Percentiles rank a stretch among this genome's conserved stretches.
Evolutionary conservation across 768 basidiomycete species (phyloP).

Genomic region (Pulveroboletus frians): DNA sequence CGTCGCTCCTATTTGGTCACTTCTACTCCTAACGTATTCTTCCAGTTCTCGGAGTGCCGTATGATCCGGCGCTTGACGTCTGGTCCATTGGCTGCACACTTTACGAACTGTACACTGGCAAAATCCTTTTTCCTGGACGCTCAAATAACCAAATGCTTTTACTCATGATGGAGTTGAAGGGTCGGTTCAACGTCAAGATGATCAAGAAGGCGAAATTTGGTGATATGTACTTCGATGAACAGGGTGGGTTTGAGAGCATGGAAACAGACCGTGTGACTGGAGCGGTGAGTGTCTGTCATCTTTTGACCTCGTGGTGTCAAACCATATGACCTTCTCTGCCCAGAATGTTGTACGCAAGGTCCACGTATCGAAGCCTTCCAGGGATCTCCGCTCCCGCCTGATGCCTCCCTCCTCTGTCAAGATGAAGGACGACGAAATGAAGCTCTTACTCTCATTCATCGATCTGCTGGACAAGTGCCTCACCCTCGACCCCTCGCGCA

Average conservation of each 20-base stretch:
- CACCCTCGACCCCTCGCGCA: conserved; percentile 75
- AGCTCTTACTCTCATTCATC: conserved; percentile 71
- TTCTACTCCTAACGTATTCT: conserved; percentile 13
- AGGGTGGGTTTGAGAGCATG: conserved; percentile 77
- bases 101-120: conserved; percentile 93
- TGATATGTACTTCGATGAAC: conserved; percentile 89
- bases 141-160: conserved; percentile 98
- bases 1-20: not conserved
- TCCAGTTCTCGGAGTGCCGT: conserved; percentile 89
- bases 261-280: conserved; percentile 84
- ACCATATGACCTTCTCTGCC: conserved; percentile 17
- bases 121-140: conserved; percentile 94
- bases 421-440: conserved; percentile 85
- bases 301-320: not conserved
- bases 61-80: conserved; percentile 88
- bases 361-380: conserved; percentile 73
- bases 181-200: conserved; percentile 88
- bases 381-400: conserved; percentile 77
- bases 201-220: conserved; percentile 94
- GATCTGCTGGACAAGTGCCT: conserved; percentile 92
- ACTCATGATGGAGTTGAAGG: conserved; percentile 97
- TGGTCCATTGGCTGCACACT: conserved; percentile 98
- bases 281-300: conserved; percentile 49
- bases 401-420: conserved; percentile 76
- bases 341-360: conserved; percentile 81